Evolutionary conservation across 352 stramenopile species (phyloP).

Genomic region (Phytopythium aichiense): DNA sequence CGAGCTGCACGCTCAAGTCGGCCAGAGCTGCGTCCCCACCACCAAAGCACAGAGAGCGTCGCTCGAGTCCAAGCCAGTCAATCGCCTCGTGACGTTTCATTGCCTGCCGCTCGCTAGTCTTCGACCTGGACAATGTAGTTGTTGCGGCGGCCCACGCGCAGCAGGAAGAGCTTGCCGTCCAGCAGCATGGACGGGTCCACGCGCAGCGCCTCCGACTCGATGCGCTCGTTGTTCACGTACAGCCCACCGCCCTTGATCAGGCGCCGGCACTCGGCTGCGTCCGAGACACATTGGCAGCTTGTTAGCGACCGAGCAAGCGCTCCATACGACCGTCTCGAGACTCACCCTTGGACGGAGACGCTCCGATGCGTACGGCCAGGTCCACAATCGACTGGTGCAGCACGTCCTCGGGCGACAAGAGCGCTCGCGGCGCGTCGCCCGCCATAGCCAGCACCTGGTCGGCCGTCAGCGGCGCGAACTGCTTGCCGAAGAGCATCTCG

Average conservation of each 20-base stretch:
- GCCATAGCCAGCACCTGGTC: constrained; percentile 69
- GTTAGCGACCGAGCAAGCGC: not conserved
- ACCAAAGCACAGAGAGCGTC: not conserved
- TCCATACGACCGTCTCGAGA: not conserved
- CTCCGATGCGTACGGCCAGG: constrained; percentile 86
- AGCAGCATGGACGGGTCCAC: constrained; percentile 46
- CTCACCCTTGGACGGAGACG: constrained; percentile 89
- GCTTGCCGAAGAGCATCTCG: constrained; percentile 66
- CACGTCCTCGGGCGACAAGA: constrained; percentile 40
- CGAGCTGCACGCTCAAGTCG: not conserved
- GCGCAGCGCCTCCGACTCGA: constrained; percentile 44
- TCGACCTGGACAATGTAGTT: constrained; percentile 75
- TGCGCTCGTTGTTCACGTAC: constrained; percentile 90
- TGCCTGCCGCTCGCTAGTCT: constrained; percentile 4
- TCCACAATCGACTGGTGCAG: constrained; percentile 86
- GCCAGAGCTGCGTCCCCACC: not conserved
- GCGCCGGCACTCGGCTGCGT: constrained; percentile 89
- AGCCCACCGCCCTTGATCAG: constrained; percentile 95
- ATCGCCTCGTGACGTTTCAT: not conserved
- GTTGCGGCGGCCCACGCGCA: constrained; percentile 74
- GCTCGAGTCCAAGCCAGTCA: not conserved
- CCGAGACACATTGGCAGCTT: not conserved
- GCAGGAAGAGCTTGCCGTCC: constrained; percentile 57
- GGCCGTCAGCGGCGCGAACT: constrained; percentile 48
- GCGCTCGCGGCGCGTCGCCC: constrained; percentile 50